Evolutionary conservation across 169 alveolate species (phyloP), one percentile per base, ranked within the genome.

Genomic region (Plasmodium vivax): DNA sequence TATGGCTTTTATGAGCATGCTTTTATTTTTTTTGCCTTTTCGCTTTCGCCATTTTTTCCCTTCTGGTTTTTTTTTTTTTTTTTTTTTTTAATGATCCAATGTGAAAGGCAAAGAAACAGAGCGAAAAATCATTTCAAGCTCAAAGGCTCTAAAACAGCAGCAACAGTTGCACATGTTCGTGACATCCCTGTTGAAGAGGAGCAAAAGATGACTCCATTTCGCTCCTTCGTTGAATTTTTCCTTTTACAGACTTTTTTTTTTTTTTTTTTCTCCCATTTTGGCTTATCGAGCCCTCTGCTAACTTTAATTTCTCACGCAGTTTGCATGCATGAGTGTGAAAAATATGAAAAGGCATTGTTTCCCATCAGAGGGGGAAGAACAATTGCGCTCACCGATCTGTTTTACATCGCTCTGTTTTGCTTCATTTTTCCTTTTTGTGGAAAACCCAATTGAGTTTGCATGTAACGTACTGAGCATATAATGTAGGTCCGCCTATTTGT

Each of bases 81-180:
- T 68, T 68, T 27, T 68, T 27, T 68, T 27, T 68, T 9, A 68
- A 68, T 68, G 38, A 68, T 68, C 19, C 12, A 68, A 68, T 68
- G 36, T 68, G 77, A 36, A 9, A 68, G 36, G 14, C 30, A n/a
- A 68, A 68, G 5, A 27, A 68, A 7, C 14, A 68, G 36, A 68
- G 30, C 77, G 16, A 68, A 68, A 68, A 19, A 27, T 9, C 10
- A 23, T 68, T 68, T 68, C 30, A 6, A 68, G 36, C 77, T 68
- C 77, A 68, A 68, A 68, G 36, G 77, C 77, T 68, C 77, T 68
- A 19, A 68, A 68, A 68, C 77, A 68, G 14, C 77, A 19, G 58
- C 19, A 47, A 68, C 77, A 19, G 77, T 23, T 68, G 77, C 19
- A 27, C 77, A 68, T 68, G 14, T 68, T n/a, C 10, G 77, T 68